Conservation (phyloP, 495 filamentous ascomycete species). For the Neurospora cerealis region DNA sequence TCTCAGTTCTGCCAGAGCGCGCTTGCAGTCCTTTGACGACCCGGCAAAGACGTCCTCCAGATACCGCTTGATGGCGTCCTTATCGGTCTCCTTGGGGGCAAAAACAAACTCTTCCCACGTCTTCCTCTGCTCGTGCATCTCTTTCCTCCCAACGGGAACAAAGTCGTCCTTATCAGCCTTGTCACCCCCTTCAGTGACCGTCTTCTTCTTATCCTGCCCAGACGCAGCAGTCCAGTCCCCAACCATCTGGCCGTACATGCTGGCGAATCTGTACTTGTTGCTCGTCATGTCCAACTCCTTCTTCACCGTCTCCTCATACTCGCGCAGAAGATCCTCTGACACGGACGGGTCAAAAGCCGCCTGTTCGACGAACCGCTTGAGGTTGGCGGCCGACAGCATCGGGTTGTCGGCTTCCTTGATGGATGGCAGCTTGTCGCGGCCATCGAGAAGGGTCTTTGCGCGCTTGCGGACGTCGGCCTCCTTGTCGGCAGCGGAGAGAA, state of each 20-base stretch:
- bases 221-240: constrained; percentile 46
- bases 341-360: constrained; percentile 28
- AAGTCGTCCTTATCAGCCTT: not conserved
- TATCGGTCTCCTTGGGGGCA: constrained; percentile 24
- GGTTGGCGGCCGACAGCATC: constrained; percentile 10
- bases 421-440: constrained; percentile 17
- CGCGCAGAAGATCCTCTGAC: constrained; percentile 19
- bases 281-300: constrained; percentile 30
- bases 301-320: constrained; percentile 32
- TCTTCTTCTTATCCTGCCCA: constrained; percentile 7
- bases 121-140: constrained; percentile 35
- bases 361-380: constrained; percentile 23
- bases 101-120: constrained; percentile 46
- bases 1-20: not conserved
- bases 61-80: constrained; percentile 32
- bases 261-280: constrained; percentile 46
- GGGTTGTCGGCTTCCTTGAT: constrained; percentile 5
- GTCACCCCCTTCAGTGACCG: constrained; percentile 6
- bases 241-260: constrained; percentile 51
- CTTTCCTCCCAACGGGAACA: constrained; percentile 16
- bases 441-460: constrained; percentile 16
- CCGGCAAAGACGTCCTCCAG: constrained; percentile 42
- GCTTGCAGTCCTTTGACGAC: constrained; percentile 14
- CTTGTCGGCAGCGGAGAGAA: constrained; percentile 20
- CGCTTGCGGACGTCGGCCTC: constrained; percentile 20